phyloP scores from a whole-genome alignment of 164 flowering plant genomes.

The Aristolochia contorta region DNA sequence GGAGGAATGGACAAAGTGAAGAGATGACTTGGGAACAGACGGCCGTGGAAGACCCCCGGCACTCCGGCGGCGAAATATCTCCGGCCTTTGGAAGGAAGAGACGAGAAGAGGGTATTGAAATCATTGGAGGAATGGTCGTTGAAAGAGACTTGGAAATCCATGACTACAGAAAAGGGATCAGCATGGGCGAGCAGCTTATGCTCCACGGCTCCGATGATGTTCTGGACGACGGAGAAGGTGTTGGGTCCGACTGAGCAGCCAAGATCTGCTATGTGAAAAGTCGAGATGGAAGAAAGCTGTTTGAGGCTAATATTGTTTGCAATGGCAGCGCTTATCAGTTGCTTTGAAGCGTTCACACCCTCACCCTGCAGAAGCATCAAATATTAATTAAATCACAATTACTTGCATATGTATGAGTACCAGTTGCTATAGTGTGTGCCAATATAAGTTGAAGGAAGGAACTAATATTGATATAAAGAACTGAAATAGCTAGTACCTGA shows the following conservation, averaged over 20 bases:
- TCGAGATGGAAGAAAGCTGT: too few relatives aligned
- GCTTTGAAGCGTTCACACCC: too few relatives aligned
- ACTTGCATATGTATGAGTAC: too few relatives aligned
- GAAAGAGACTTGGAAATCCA: slow-evolving; percentile 16
- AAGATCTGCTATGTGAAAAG: slow-evolving; percentile 9
- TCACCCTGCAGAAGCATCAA: too few relatives aligned
- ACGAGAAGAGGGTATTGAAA: slow-evolving; percentile 16
- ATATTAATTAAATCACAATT: too few relatives aligned
- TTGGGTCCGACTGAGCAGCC: slow-evolving; percentile 23
- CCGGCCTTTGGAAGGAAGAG: slow-evolving; percentile 10
- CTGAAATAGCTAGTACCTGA: too few relatives aligned
- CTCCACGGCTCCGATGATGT: slow-evolving; percentile 6
- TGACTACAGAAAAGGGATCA: background rate
- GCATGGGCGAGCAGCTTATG: background rate
- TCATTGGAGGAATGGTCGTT: slow-evolving; percentile 14
- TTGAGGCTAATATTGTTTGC: too few relatives aligned
- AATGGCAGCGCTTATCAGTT: too few relatives aligned
- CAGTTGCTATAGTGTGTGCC: too few relatives aligned
- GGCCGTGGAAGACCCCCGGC: slow-evolving; percentile 18
- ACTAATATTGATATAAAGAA: too few relatives aligned
- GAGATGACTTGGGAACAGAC: slow-evolving; percentile 13
- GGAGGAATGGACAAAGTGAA: slow-evolving; percentile 17
- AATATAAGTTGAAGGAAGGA: too few relatives aligned
- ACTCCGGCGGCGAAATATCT: slow-evolving; percentile 14
- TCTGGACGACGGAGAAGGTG: slow-evolving; percentile 11